These are phyloP conservation scores for Purpureocillium takamizusanense DNA, from an alignment of 2,329 filamentous ascomycete genomes.

Conservation along the genomic window DNA sequence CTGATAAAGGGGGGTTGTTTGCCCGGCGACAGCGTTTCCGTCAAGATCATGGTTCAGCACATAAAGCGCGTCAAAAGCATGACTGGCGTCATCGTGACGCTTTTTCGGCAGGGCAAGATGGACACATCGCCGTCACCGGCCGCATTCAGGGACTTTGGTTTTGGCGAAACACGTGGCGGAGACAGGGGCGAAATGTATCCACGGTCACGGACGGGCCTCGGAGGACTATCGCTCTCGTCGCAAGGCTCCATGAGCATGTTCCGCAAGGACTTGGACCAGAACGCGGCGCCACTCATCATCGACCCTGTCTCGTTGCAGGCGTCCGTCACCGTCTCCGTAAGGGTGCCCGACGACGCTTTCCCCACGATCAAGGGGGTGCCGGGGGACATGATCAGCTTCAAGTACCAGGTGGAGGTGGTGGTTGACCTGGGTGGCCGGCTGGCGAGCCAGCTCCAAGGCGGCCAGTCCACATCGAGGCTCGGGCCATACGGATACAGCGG, in stretches of 20 bases:
- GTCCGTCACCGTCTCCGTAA: constrained; percentile 72
- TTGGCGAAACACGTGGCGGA: too few species aligned
- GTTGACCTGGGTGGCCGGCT: constrained; percentile 86
- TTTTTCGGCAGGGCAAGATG: constrained; percentile 85
- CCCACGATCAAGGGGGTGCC: constrained; percentile 87
- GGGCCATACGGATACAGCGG: constrained; percentile 20
- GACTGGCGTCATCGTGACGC: constrained; percentile 83
- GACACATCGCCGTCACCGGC: constrained; percentile 58
- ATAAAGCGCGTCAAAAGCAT: constrained; percentile 84
- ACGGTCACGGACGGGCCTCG: constrained; percentile 76
- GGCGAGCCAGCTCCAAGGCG: constrained; percentile 59
- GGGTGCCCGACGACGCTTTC: constrained; percentile 83
- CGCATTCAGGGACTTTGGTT: constrained; percentile 30
- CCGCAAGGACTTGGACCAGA: constrained; percentile 86
- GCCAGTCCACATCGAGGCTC: constrained; percentile 40
- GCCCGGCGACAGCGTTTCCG: constrained; percentile 72
- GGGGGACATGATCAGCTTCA: constrained; percentile 90
- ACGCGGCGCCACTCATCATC: constrained; percentile 79
- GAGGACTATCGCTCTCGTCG: constrained; percentile 77
- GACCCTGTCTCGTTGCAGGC: constrained; percentile 71
- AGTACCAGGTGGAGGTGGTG: constrained; percentile 87
- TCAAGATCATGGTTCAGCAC: constrained; percentile 77
- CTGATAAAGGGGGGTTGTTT: constrained; percentile 75
- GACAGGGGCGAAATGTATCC: constrained; percentile 82
- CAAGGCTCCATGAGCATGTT: constrained; percentile 87